Percentiles rank a stretch among this genome's conserved stretches.
Evolutionary conservation across 176 grass and related monocot genomes (phyloP).

Genomic region (Panicum miliaceum): DNA sequence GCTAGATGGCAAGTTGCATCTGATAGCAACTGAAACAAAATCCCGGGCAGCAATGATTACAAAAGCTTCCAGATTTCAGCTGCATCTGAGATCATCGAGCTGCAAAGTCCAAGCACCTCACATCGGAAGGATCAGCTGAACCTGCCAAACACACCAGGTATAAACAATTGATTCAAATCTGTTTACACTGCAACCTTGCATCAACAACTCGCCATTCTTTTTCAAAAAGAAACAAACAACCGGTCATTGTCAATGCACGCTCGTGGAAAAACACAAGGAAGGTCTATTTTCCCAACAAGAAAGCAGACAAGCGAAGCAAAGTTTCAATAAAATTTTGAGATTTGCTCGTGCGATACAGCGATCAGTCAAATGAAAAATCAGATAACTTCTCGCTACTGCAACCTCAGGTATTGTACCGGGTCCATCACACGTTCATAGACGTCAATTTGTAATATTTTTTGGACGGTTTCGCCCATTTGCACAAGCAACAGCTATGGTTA

Average conservation of each 20-base stretch:
- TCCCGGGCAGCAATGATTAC: not conserved
- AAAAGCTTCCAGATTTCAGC: not conserved
- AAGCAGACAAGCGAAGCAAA: not conserved
- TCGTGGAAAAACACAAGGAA: not conserved
- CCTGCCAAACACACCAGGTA: not conserved
- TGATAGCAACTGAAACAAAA: not conserved
- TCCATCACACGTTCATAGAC: not conserved
- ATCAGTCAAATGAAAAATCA: not conserved
- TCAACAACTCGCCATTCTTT: not conserved
- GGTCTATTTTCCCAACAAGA: not conserved
- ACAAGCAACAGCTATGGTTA: not conserved
- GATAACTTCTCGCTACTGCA: not conserved
- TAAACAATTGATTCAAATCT: not conserved
- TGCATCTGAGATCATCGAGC: constrained; percentile 3
- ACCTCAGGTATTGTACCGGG: constrained; percentile 1
- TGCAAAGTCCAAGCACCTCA: not conserved
- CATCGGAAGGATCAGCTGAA: not conserved
- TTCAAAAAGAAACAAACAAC: not conserved
- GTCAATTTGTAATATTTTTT: not conserved
- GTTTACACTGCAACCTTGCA: not conserved
- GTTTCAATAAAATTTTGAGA: not conserved
- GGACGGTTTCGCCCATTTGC: not conserved
- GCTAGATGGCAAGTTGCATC: not conserved
- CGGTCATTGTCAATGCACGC: not conserved
- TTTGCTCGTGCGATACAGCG: not conserved